These are phyloP conservation scores for Lagerstroemia speciosa DNA, from an alignment of 345 rosid genomes.

Conservation along the genomic window DNA sequence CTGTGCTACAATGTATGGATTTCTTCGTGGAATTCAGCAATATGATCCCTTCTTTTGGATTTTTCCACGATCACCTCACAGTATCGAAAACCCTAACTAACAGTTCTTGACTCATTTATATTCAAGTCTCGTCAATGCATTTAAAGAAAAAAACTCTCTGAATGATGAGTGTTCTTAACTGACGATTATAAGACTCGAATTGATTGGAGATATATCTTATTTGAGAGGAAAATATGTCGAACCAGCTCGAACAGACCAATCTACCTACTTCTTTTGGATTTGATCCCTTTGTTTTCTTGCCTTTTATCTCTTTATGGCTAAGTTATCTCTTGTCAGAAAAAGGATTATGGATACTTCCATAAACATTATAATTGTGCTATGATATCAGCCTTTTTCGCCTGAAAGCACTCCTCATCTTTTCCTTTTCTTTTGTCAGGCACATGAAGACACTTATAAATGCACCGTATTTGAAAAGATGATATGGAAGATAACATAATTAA, in stretches of 20 bases:
- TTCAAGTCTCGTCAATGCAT: too few relatives aligned
- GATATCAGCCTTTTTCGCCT: conserved; percentile 2
- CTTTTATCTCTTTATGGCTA: conserved; percentile 3
- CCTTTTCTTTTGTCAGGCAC: conserved; percentile 7
- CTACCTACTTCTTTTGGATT: too few relatives aligned
- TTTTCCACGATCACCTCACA: too few relatives aligned
- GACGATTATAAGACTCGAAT: too few relatives aligned
- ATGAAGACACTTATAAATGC: conserved; percentile 1
- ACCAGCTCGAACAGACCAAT: too few relatives aligned
- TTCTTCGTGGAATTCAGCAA: conserved; percentile 3
- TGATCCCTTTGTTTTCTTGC: conserved; percentile 13
- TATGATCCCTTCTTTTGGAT: conserved; percentile 21
- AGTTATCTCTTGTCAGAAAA: conserved; percentile 7
- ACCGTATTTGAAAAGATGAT: background rate
- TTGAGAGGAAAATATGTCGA: too few relatives aligned
- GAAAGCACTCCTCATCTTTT: background rate
- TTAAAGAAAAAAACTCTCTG: too few relatives aligned
- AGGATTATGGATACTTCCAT: conserved; percentile 9
- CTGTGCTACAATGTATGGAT: conserved; percentile 12
- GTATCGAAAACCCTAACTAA: too few relatives aligned
- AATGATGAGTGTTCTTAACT: too few relatives aligned
- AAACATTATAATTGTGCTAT: conserved; percentile 5
- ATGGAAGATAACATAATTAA: background rate
- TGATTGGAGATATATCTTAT: too few relatives aligned
- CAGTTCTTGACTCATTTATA: too few relatives aligned